These are phyloP conservation scores for Melampsora abietis-canadensis DNA, from an alignment of 1,284 basidiomycete genomes.

Conservation along the genomic window DNA sequence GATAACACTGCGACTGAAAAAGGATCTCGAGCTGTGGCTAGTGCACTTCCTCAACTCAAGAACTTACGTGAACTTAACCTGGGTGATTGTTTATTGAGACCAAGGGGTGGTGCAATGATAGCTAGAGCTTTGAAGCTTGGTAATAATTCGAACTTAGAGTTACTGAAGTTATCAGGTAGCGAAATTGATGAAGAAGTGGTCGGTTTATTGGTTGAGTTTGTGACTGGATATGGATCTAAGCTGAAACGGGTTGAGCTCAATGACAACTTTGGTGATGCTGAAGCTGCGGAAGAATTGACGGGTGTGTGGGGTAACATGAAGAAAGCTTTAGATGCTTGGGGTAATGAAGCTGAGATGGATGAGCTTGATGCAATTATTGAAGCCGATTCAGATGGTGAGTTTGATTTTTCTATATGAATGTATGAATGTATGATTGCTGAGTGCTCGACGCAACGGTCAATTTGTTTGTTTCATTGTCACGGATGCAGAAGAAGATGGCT, in stretches of 20 bases:
- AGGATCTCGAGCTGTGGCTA: slow-evolving; percentile 72
- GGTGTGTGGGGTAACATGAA: slow-evolving; percentile 43
- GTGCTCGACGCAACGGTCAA: slow-evolving; percentile 47
- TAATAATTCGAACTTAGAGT: slow-evolving; percentile 69
- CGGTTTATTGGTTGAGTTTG: slow-evolving; percentile 64
- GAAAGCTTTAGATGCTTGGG: slow-evolving; percentile 35
- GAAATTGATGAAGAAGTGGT: slow-evolving; percentile 74
- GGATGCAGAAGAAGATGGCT: slow-evolving; percentile 59
- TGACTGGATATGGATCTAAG: slow-evolving; percentile 62
- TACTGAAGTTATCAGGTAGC: slow-evolving; percentile 80
- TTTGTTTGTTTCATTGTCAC: slow-evolving; percentile 30
- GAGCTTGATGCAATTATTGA: slow-evolving; percentile 42
- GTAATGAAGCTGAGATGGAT: slow-evolving; percentile 42
- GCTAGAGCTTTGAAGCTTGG: slow-evolving; percentile 63
- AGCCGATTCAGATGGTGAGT: slow-evolving; percentile 36
- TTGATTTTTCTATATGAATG: background rate
- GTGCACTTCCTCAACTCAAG: slow-evolving; percentile 68
- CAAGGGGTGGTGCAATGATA: slow-evolving; percentile 62
- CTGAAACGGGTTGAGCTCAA: slow-evolving; percentile 74
- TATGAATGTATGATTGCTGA: background rate
- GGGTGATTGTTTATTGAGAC: slow-evolving; percentile 83
- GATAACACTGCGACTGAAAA: slow-evolving; percentile 86
- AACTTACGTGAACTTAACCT: slow-evolving; percentile 74
- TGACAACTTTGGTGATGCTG: slow-evolving; percentile 64
- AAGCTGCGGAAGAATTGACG: slow-evolving; percentile 24